A percentile compares a stretch with the other conserved stretches of the same genome.
Evolutionary conservation across 192 early-diverging fungal species (phyloP).

Genomic region (Allomyces macrogynus): DNA sequence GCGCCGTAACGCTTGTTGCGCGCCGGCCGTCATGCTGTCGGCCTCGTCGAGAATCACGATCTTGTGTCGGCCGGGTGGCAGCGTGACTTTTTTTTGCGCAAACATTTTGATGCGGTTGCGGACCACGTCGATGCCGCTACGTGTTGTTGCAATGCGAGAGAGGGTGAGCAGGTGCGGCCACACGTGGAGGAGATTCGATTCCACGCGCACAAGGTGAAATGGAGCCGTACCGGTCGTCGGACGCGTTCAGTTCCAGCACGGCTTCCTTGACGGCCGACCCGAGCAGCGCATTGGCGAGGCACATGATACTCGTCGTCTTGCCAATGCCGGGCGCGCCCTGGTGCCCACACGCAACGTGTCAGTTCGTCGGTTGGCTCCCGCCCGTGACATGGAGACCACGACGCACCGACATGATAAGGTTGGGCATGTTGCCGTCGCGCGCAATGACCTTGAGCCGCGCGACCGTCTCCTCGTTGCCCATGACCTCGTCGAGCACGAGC

Average conservation of each 20-base stretch:
- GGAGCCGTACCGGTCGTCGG: conserved; percentile 60
- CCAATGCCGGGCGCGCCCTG: conserved; percentile 88
- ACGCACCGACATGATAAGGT: conserved; percentile 70
- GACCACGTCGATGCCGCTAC: conserved; percentile 84
- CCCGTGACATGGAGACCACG: too few relatives aligned
- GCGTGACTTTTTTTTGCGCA: conserved; percentile 93
- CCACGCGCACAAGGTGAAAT: background rate
- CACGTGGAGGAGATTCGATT: background rate
- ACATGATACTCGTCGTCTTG: conserved; percentile 90
- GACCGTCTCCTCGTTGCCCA: conserved; percentile 87
- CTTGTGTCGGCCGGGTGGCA: conserved; percentile 69
- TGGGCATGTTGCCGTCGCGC: conserved; percentile 81
- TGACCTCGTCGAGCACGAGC: conserved; percentile 60
- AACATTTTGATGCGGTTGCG: conserved; percentile 94
- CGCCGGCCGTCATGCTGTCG: conserved; percentile 94
- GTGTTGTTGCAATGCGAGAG: conserved; percentile 2
- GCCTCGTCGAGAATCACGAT: conserved; percentile 93
- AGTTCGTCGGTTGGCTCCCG: too few relatives aligned
- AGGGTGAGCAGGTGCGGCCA: background rate
- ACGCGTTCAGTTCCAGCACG: conserved; percentile 94
- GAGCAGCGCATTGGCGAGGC: conserved; percentile 73
- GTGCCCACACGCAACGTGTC: background rate
- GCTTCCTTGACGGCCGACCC: conserved; percentile 74
- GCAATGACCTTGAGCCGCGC: conserved; percentile 66
- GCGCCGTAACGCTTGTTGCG: conserved; percentile 89